phyloP scores from a whole-genome alignment of 192 early-diverging fungal genomes.

The Dissophora ornata region DNA sequence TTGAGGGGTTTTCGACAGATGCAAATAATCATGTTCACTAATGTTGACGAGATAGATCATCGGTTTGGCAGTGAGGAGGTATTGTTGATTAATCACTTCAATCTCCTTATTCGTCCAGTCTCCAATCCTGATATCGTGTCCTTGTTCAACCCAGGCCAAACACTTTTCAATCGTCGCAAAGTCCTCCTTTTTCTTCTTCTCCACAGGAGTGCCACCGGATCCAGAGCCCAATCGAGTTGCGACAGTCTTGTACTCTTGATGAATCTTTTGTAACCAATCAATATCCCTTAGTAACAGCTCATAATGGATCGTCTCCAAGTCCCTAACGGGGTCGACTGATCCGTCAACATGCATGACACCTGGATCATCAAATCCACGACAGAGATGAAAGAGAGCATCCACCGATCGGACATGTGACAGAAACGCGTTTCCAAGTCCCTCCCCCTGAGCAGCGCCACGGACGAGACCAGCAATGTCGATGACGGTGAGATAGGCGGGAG shows the following conservation, averaged over 20 bases:
- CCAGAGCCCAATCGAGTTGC: constrained; percentile 50
- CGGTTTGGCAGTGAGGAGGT: constrained; percentile 84
- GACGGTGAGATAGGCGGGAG: constrained; percentile 74
- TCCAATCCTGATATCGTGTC: constrained; percentile 76
- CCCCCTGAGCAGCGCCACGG: constrained; percentile 66
- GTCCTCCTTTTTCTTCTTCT: constrained; percentile 53
- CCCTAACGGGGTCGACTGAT: constrained; percentile 78
- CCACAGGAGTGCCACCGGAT: constrained; percentile 18
- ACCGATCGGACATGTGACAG: constrained; percentile 78
- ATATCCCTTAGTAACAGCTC: constrained; percentile 81
- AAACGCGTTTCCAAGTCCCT: constrained; percentile 83
- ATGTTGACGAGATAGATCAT: constrained; percentile 81
- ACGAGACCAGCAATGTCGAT: constrained; percentile 90
- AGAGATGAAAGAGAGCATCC: constrained; percentile 68
- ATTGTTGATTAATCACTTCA: constrained; percentile 75
- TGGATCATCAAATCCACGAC: constrained; percentile 81
- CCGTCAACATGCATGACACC: constrained; percentile 71
- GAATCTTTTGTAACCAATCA: constrained; percentile 46
- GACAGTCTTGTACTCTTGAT: constrained; percentile 64
- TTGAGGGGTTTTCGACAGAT: constrained; percentile 34
- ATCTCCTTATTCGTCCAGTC: constrained; percentile 75
- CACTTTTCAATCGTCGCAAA: constrained; percentile 42
- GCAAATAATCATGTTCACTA: constrained; percentile 71
- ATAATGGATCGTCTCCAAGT: constrained; percentile 82
- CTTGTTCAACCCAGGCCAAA: constrained; percentile 60